These are phyloP conservation scores for Onygenales sp. DNA, from an alignment of 2,329 filamentous ascomycete species.

Conservation along the genomic window DNA sequence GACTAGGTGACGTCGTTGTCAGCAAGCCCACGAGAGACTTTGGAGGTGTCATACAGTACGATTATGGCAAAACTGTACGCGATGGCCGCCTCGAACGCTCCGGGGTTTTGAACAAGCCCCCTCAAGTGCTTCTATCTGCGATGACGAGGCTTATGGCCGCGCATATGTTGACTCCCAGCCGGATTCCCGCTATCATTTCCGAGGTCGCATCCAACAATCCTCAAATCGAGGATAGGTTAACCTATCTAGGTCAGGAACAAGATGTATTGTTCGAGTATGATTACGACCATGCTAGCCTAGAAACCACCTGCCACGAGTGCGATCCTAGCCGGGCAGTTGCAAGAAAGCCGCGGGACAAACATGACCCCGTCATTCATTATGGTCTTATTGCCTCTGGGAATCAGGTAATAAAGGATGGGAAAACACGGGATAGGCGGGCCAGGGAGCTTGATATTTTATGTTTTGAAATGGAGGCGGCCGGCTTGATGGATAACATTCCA, in stretches of 20 bases:
- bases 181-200: constrained; percentile 7
- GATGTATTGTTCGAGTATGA: constrained; percentile 16
- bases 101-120: constrained; percentile 6
- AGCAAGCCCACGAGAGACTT: constrained; percentile 8
- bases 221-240: not conserved
- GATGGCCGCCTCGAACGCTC: constrained; percentile 2
- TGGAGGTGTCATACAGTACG: constrained; percentile 9
- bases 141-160: constrained; percentile 6
- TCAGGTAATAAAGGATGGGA: constrained; percentile 15
- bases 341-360: not conserved
- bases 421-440: constrained; percentile 7
- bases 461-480: constrained; percentile 25
- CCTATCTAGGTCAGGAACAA: constrained; percentile 6
- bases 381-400: constrained; percentile 19
- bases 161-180: constrained; percentile 7
- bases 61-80: constrained; percentile 4
- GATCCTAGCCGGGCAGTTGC: not conserved
- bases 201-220: constrained; percentile 6
- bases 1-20: constrained; percentile 14
- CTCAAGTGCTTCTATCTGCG: constrained; percentile 7
- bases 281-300: constrained; percentile 9
- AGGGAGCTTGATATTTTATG: constrained; percentile 13
- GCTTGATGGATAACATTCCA: constrained; percentile 20
- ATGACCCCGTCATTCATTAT: constrained; percentile 13
- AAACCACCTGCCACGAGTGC: not conserved